phyloP scores from a whole-genome alignment of 768 basidiomycete species.

The Macrolepiota dolichaula region DNA sequence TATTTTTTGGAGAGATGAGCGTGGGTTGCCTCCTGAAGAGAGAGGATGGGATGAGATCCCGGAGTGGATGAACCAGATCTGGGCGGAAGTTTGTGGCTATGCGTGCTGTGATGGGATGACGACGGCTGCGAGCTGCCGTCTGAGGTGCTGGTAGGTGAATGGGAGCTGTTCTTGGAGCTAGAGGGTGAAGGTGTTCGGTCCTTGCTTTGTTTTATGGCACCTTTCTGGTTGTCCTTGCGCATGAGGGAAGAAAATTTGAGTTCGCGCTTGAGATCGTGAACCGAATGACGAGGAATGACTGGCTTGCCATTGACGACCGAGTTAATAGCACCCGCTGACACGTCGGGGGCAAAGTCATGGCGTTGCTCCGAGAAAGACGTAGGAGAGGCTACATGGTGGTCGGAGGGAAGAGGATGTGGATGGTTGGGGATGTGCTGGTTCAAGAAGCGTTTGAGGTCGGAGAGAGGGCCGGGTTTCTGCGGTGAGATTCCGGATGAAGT shows the following conservation, averaged over 20 bases:
- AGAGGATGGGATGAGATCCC: slow-evolving; percentile 37
- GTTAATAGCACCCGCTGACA: slow-evolving; percentile 14
- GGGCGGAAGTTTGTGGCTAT: slow-evolving; percentile 15
- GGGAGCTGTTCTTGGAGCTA: slow-evolving; percentile 20
- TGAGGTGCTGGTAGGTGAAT: slow-evolving; percentile 21
- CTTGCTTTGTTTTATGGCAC: slow-evolving; percentile 38
- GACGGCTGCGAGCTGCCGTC: slow-evolving; percentile 22
- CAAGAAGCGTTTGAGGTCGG: slow-evolving; percentile 93
- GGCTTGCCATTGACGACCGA: slow-evolving; percentile 23
- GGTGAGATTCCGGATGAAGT: slow-evolving; percentile 15
- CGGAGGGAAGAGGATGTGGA: slow-evolving; percentile 25
- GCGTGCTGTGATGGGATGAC: slow-evolving; percentile 11
- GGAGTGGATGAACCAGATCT: slow-evolving; percentile 21
- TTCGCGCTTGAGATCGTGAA: slow-evolving; percentile 29
- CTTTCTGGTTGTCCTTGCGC: slow-evolving; percentile 15
- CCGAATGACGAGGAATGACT: slow-evolving; percentile 15
- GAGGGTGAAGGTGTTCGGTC: slow-evolving; percentile 38
- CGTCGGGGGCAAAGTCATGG: slow-evolving; percentile 19
- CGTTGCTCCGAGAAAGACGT: slow-evolving; percentile 15
- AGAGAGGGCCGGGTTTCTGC: slow-evolving; percentile 67
- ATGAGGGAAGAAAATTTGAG: slow-evolving; percentile 24
- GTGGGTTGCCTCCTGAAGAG: slow-evolving; percentile 79
- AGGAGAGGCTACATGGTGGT: slow-evolving; percentile 16
- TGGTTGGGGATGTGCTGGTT: slow-evolving; percentile 82
- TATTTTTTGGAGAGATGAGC: slow-evolving; percentile 98